Evolutionary conservation across 2,329 filamentous ascomycete species (phyloP).

Genomic region (Trichoderma atrobrunneum): DNA sequence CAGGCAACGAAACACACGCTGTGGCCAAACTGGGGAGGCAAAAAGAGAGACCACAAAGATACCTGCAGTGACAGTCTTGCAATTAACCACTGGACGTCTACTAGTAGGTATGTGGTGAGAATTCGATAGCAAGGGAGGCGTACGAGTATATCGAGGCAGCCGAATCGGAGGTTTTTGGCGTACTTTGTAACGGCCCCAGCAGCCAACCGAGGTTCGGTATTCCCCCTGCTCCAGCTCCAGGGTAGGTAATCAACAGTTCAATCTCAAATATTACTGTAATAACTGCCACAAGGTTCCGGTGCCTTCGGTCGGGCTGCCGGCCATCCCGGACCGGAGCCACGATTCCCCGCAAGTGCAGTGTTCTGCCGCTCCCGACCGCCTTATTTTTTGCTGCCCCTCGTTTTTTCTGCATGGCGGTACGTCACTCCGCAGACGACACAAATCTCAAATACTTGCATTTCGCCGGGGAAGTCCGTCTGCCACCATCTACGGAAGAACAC

Average conservation of each 20-base stretch:
- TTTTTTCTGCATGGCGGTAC: background rate
- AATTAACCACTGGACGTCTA: too few species aligned
- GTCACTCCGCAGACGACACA: constrained; percentile 10
- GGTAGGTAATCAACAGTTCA: background rate
- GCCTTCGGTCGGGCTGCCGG: background rate
- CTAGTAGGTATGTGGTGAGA: too few species aligned
- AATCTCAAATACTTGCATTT: background rate
- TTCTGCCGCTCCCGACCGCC: constrained; percentile 33
- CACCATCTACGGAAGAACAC: background rate
- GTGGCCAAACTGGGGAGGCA: background rate
- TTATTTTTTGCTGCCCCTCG: constrained; percentile 24
- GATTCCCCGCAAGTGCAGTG: constrained; percentile 6
- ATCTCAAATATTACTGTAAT: too few species aligned
- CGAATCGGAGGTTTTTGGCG: too few species aligned
- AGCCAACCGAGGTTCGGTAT: background rate
- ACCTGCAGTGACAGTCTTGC: background rate
- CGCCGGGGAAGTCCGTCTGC: background rate
- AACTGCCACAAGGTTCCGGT: background rate
- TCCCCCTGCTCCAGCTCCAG: background rate
- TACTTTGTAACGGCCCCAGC: too few species aligned
- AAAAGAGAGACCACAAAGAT: background rate
- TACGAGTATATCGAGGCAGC: too few species aligned
- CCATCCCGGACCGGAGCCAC: background rate
- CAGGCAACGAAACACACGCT: background rate
- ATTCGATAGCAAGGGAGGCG: too few species aligned